Evolutionary conservation across 495 filamentous ascomycete genomes (phyloP).

Genomic region (Daldinia grandis): DNA sequence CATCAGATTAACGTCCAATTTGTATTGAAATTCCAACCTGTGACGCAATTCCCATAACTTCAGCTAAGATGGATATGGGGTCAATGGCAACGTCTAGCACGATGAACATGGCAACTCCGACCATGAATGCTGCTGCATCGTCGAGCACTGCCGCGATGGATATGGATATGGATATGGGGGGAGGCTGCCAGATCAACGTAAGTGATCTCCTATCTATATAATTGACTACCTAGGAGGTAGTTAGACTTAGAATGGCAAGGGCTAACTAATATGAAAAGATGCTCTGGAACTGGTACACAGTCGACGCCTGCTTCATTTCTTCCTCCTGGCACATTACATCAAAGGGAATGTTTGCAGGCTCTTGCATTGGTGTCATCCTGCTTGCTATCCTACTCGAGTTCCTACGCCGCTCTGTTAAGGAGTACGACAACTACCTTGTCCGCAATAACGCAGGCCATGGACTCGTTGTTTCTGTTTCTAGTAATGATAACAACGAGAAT

Average conservation of each 20-base stretch:
- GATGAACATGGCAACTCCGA: constrained; percentile 2
- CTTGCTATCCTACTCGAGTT: constrained; percentile 71
- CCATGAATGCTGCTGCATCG: constrained; percentile 36
- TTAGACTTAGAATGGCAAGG: background rate
- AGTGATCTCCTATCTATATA: background rate
- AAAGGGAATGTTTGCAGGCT: constrained; percentile 68
- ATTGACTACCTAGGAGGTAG: no score
- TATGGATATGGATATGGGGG: constrained; percentile 36
- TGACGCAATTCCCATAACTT: background rate
- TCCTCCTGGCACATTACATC: constrained; percentile 70
- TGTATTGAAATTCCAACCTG: background rate
- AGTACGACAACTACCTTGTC: constrained; percentile 69
- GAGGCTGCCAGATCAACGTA: constrained; percentile 31
- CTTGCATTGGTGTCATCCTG: constrained; percentile 73
- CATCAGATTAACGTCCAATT: background rate
- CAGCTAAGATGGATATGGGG: constrained; percentile 12
- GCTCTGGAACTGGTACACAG: constrained; percentile 81
- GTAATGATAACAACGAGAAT: constrained; percentile 14
- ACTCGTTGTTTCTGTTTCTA: background rate
- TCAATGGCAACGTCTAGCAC: constrained; percentile 1
- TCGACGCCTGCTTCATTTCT: constrained; percentile 76
- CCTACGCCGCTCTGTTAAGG: constrained; percentile 64
- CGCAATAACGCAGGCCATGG: constrained; percentile 46
- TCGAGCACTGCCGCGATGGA: constrained; percentile 30
- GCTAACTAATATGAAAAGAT: constrained; percentile 56